These are phyloP conservation scores for Phyllostachys edulis DNA, from an alignment of 176 grass and related monocot genomes.

Conservation along the genomic window DNA sequence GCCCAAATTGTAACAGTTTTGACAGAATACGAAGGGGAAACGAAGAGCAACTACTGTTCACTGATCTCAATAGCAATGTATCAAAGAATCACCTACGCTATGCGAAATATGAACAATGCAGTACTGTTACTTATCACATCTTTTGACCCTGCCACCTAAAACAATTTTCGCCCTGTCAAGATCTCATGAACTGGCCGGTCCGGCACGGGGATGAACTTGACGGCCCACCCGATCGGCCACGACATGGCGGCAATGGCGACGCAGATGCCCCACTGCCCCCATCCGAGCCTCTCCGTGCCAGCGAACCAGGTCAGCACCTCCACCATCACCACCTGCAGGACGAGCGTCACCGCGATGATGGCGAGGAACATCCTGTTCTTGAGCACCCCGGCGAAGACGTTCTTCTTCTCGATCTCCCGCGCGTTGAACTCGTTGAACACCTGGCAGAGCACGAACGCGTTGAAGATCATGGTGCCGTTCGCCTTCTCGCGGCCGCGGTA, in stretches of 20 bases:
- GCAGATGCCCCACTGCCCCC: slow-evolving; percentile 70
- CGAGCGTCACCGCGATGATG: slow-evolving; percentile 59
- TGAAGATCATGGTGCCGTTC: slow-evolving; percentile 87
- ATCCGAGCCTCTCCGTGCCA: slow-evolving; percentile 63
- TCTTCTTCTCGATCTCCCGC: slow-evolving; percentile 66
- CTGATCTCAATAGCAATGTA: neutral
- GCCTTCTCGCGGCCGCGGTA: slow-evolving; percentile 49
- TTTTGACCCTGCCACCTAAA: neutral
- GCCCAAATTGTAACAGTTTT: too few relatives aligned
- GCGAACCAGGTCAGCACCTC: slow-evolving; percentile 78
- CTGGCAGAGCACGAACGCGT: slow-evolving; percentile 88
- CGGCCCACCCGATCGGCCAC: slow-evolving; percentile 73
- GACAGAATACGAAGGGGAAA: too few relatives aligned
- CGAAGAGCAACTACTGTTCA: too few relatives aligned
- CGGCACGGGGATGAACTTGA: slow-evolving; percentile 70
- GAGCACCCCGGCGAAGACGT: slow-evolving; percentile 70
- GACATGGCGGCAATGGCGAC: slow-evolving; percentile 67
- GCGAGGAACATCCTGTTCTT: slow-evolving; percentile 71
- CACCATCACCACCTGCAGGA: slow-evolving; percentile 81
- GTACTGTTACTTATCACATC: neutral
- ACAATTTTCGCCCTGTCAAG: neutral
- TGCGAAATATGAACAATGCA: neutral
- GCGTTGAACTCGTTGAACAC: slow-evolving; percentile 97
- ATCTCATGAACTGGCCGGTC: slow-evolving; percentile 20
- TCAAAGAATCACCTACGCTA: neutral